phyloP scores from a whole-genome alignment of 1,284 basidiomycete genomes.

The Entoloma clypeatum region DNA sequence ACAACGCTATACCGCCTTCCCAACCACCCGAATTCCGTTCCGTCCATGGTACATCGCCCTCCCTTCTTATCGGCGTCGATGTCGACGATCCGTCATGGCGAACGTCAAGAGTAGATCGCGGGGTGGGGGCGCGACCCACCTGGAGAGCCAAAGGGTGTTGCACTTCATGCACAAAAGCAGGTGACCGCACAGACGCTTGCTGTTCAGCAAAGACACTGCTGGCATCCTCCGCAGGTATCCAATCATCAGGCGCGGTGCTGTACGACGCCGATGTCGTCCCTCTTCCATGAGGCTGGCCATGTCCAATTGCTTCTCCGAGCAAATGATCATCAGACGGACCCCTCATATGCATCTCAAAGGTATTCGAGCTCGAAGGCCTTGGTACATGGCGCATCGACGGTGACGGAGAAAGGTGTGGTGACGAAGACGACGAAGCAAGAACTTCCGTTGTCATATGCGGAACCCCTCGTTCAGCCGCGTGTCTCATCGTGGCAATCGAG shows the following conservation, averaged over 20 bases:
- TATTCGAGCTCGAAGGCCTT: constrained; percentile 16
- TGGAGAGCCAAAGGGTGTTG: constrained; percentile 8
- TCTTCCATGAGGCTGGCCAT: constrained; percentile 25
- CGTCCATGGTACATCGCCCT: constrained; percentile 7
- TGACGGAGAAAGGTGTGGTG: constrained; percentile 23
- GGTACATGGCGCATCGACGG: constrained; percentile 17
- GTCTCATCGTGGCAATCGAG: constrained; percentile 34
- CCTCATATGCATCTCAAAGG: constrained; percentile 56
- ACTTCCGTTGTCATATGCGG: constrained; percentile 5
- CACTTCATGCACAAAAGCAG: constrained; percentile 17
- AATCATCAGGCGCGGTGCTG: constrained; percentile 41
- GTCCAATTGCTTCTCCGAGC: constrained; percentile 21
- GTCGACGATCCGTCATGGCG: too few relatives aligned
- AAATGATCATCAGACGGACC: constrained; percentile 28
- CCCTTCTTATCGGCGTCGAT: too few relatives aligned
- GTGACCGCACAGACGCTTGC: constrained; percentile 10
- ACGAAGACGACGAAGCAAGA: constrained; percentile 17
- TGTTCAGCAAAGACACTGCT: constrained; percentile 15
- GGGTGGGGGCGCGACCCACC: constrained; percentile 1
- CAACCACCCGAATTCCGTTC: constrained; percentile 15
- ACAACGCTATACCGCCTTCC: constrained; percentile 18
- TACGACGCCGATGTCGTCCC: constrained; percentile 39
- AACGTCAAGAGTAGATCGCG: not conserved
- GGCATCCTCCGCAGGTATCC: constrained; percentile 29
- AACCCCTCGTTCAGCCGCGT: constrained; percentile 21